A percentile compares a stretch with the other conserved stretches of the same genome.
Evolutionary conservation across 257 asterid species (phyloP).

Genomic region (Rubia yunnanensis): DNA sequence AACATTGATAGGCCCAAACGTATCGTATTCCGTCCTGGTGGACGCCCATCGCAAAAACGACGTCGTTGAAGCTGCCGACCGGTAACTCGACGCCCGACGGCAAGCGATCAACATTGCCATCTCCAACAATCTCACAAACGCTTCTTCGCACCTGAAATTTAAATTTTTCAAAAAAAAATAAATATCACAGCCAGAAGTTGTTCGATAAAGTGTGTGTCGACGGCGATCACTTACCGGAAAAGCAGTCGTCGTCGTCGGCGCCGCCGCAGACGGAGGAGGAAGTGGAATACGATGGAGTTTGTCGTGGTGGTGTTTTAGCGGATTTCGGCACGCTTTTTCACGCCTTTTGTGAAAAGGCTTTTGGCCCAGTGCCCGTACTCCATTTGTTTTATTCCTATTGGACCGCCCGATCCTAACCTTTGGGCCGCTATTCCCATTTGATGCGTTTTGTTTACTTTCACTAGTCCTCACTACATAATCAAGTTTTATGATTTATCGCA

Average conservation of each 20-base stretch:
- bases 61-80: constrained; percentile 17
- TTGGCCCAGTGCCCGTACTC: constrained; percentile 1
- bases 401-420: not conserved
- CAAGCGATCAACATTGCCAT: constrained; percentile 54
- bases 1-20: constrained; percentile 89
- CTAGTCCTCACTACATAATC: no score
- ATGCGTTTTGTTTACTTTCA: not conserved
- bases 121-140: not conserved
- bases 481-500: no score
- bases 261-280: constrained; percentile 1
- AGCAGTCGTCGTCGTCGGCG: not conserved
- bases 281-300: not conserved
- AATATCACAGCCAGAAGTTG: not conserved
- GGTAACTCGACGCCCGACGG: constrained; percentile 43
- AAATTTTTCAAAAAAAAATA: not conserved
- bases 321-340: constrained; percentile 2
- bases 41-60: constrained; percentile 54
- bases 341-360: not conserved
- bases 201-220: not conserved
- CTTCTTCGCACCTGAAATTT: not conserved
- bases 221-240: not conserved
- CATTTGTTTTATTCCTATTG: not conserved
- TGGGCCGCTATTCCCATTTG: no score
- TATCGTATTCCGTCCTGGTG: constrained; percentile 80
- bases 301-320: not conserved